phyloP scores from a whole-genome alignment of 2,329 filamentous ascomycete species.

The Pseudocercospora crystallina region DNA sequence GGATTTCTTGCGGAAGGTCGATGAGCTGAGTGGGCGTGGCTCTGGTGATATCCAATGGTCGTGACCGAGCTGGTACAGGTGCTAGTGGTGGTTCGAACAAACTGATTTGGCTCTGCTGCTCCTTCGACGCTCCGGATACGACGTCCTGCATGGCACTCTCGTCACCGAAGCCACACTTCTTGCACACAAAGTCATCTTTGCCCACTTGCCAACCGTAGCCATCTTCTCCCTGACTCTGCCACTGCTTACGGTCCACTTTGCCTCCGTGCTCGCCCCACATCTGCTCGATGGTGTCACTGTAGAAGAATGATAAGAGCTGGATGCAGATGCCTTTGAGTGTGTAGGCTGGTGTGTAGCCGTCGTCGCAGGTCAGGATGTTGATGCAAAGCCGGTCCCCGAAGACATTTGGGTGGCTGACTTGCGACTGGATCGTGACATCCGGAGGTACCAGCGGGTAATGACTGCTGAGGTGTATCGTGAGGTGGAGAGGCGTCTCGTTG shows the following conservation, averaged over 20 bases:
- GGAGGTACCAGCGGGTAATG: slow-evolving; percentile 22
- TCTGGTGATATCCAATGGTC: background rate
- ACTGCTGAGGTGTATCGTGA: slow-evolving; percentile 19
- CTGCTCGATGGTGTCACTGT: slow-evolving; percentile 25
- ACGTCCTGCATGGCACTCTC: background rate
- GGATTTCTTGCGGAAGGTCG: slow-evolving; percentile 20
- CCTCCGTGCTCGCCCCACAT: slow-evolving; percentile 19
- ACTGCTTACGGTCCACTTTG: slow-evolving; percentile 19
- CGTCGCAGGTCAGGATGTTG: slow-evolving; percentile 18
- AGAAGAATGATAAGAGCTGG: slow-evolving; percentile 27
- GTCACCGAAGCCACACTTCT: slow-evolving; percentile 13
- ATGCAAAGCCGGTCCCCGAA: slow-evolving; percentile 26
- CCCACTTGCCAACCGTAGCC: slow-evolving; percentile 1
- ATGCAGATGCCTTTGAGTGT: slow-evolving; percentile 28
- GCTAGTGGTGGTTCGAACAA: too few relatives aligned
- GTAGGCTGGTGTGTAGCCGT: slow-evolving; percentile 26
- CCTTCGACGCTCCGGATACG: background rate
- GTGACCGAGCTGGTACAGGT: too few relatives aligned
- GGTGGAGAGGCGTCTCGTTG: slow-evolving; percentile 18
- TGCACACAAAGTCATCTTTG: slow-evolving; percentile 10
- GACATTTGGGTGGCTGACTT: slow-evolving; percentile 24
- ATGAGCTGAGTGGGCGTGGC: background rate
- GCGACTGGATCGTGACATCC: slow-evolving; percentile 19
- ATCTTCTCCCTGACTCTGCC: slow-evolving; percentile 3
- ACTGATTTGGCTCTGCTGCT: background rate